These are phyloP conservation scores for Brassica rapa DNA, from an alignment of 345 rosid genomes.

Conservation along the genomic window DNA sequence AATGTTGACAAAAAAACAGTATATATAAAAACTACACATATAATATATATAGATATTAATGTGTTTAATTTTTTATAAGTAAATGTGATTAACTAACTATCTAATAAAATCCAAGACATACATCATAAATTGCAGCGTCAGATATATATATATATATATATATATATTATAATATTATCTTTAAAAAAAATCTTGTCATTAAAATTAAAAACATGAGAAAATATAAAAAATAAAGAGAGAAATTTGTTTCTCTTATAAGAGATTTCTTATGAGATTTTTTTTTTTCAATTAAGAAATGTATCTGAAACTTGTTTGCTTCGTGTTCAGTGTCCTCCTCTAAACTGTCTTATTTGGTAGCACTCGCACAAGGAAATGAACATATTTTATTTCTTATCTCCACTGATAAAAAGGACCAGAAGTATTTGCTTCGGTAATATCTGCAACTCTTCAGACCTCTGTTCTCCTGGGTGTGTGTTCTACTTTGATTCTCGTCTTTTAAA, in stretches of 20 bases:
- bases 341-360: not conserved
- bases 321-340: not conserved
- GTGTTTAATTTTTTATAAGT: no score
- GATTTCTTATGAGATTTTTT: not conserved
- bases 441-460: conserved; percentile 7
- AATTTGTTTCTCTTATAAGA: not conserved
- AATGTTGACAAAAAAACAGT: no score
- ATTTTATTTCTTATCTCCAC: not conserved
- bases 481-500: not conserved
- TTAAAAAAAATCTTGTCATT: no score
- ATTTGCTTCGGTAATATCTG: not conserved
- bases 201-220: no score
- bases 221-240: not conserved
- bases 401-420: not conserved
- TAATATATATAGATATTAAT: no score
- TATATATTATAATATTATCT: no score
- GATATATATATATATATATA: no score
- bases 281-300: not conserved
- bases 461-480: conserved; percentile 13
- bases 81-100: no score
- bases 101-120: no score
- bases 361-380: not conserved
- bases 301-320: not conserved
- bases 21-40: no score
- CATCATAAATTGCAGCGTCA: no score